Evolutionary conservation across 2,329 filamentous ascomycete species (phyloP), one percentile per base, ranked within the genome.

Genomic region (Pseudogymnoascus pannorum): DNA sequence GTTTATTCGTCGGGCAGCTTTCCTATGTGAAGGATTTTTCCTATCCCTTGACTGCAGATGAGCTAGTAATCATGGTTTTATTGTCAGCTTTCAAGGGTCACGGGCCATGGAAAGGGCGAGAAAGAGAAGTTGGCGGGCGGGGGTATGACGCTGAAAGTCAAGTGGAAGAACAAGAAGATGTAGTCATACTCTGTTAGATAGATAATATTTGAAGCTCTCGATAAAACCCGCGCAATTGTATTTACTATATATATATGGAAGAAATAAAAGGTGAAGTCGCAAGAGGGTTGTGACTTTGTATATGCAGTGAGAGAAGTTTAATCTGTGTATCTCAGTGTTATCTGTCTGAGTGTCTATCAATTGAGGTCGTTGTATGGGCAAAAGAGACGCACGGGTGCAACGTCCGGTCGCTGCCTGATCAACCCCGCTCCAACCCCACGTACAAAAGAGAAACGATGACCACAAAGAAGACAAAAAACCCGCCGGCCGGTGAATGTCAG

Each of bases 21-120:
- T 14, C 14, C 3, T 14, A 1, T 9, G 20, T 48, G 22, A 48
- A 48, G 42, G 42, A 48, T 26, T 48, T 48, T 48, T 48, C 42
- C 42, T 48, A 48, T 48, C 22, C 42, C 42, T 48, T 26, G 42
- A 48, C 42, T 26, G 22, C 42, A 48, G 42, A 14, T 14, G 42
- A 48, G 42, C 42, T 48, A 48, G 42, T 48, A 48, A 48, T 48
- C 42, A 48, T 48, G 42, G 14, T 26, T 48, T 48, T 16, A 48
- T 48, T 22, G 42, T 48, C 42, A 48, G 42, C 42, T 48, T 22
- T 48, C 42, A 48, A n/a, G 42, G 42, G 42, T 48, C 42, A 48
- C 42, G 42, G 42, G 42, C 42, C 42, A 26, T 48, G 4, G 22
- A 26, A 26, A 26, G 22, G 14, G 12, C 42, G 20, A 48, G 42